Base-by-base conservation (phyloP, 2,329 filamentous ascomycete species). In the Aspergillus floridensis region DNA sequence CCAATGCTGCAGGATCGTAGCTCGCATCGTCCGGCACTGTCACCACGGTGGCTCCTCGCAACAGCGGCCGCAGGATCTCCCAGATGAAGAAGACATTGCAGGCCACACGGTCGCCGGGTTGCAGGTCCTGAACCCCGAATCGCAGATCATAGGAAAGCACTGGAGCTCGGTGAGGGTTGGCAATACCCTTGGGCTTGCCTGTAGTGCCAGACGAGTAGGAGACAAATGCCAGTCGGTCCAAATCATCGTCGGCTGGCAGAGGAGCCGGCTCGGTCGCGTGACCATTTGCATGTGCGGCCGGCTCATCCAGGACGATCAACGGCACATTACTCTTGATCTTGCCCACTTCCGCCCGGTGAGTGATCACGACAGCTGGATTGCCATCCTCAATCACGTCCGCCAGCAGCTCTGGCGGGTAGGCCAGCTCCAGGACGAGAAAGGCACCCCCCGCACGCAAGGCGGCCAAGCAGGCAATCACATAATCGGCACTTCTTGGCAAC, bases 21-120 rank as follows among this genome's bases (percentile, higher is more conserved):
- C 89, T 92, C 38, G 82, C 84, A 66, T 90, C 86, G 66, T 93
- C 90, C 1, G 90, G 88, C 16, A 93, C 86, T 3, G 88, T 84
- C 22, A 92, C 84, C 4, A 91, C 88, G 0, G 90, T 91, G 2
- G 89, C 90, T 66, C 90, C 90, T 57, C 90, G 84, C 57, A 93
- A 72, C 49, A 93, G 79, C 8, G 90, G 90, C 5, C 90, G 88
- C 57, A 93, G 74, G 58, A 93, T 92, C 72, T 93, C 90, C 90
- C 90, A 93, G 50, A 93, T 82, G 71, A 93, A 93, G 74, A 93
- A 93, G 60, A 93, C 90, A 79, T 93, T 93, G 77, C 90, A 93
- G n/a, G 90, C 90, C 11, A 93, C 89, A 6, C 90, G 84, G 66
- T 92, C 90, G 16, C 89, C 89, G 0, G 87, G 87, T 19, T 82